Percentiles rank a stretch among this genome's conserved stretches.
Conservation (phyloP, 2,329 filamentous ascomycete genomes). For the Mariannaea sp. region DNA sequence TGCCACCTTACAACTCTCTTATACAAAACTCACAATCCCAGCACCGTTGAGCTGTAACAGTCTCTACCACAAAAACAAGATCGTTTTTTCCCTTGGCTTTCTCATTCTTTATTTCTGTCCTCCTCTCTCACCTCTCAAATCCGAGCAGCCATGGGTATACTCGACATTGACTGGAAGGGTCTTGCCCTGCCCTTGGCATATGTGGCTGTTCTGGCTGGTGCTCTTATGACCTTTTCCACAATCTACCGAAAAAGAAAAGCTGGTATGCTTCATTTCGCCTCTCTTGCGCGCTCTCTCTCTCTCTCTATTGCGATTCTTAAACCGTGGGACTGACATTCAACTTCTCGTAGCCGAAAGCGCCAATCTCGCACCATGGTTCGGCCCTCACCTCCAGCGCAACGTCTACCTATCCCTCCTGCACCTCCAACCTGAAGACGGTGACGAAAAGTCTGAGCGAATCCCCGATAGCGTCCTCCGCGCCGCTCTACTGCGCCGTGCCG, state of each 20-base stretch:
- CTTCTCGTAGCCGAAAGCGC: constrained; percentile 73
- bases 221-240: constrained; percentile 87
- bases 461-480: constrained; percentile 88
- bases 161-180: constrained; percentile 76
- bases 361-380: constrained; percentile 93
- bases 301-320: not conserved
- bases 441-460: constrained; percentile 70
- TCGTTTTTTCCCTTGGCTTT: not conserved
- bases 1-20: constrained; percentile 2
- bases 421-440: constrained; percentile 64
- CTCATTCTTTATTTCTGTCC: constrained; percentile 8
- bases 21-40: not conserved
- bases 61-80: constrained; percentile 1
- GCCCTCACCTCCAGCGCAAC: constrained; percentile 86
- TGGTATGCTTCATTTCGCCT: constrained; percentile 54
- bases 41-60: not conserved
- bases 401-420: constrained; percentile 93
- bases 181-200: constrained; percentile 89
- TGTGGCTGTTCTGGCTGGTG: constrained; percentile 82
- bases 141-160: constrained; percentile 37
- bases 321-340: constrained; percentile 5
- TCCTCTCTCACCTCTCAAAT: constrained; percentile 22
- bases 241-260: constrained; percentile 94
- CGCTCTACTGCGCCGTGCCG: constrained; percentile 83
- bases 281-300: not conserved